These are phyloP conservation scores for Epichloe glyceriae DNA, from an alignment of 2,329 filamentous ascomycete species.

Conservation along the genomic window DNA sequence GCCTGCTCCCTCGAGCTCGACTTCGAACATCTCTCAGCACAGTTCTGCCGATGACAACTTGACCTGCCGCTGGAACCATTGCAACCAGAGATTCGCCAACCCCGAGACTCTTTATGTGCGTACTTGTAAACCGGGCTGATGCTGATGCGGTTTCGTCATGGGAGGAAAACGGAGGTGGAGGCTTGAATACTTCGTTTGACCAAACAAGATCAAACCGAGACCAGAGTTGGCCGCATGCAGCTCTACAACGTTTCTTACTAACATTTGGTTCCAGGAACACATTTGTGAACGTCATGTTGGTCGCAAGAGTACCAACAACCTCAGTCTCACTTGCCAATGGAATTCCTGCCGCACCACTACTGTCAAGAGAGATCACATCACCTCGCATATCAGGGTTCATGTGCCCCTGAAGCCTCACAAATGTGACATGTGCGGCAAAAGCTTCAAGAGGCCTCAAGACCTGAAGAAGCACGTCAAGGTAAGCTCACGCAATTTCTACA, in stretches of 20 bases:
- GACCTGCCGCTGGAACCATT: conserved; percentile 47
- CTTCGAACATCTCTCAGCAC: conserved; percentile 32
- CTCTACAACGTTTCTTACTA: background rate
- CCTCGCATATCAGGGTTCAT: conserved; percentile 95
- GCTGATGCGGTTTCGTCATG: background rate
- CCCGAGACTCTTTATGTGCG: conserved; percentile 50
- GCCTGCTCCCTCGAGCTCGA: conserved; percentile 36
- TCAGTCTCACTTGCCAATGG: conserved; percentile 96
- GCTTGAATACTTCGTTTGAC: background rate
- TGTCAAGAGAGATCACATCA: conserved; percentile 98
- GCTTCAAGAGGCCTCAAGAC: conserved; percentile 97
- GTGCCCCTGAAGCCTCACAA: conserved; percentile 99
- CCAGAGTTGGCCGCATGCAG: background rate
- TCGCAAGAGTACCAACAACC: conserved; percentile 97
- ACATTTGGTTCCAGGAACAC: conserved; percentile 58
- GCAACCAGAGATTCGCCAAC: conserved; percentile 43
- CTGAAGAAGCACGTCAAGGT: conserved; percentile 97
- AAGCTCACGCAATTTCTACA: conserved; percentile 9
- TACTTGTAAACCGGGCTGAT: conserved; percentile 5
- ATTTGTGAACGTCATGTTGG: conserved; percentile 97
- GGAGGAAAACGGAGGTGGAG: background rate
- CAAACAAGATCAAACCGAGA: background rate
- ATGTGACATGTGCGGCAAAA: conserved; percentile 96
- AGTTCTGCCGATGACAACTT: conserved; percentile 38
- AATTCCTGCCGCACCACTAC: conserved; percentile 91